Evolutionary conservation across 2,329 filamentous ascomycete species (phyloP), one percentile per base, ranked within the genome.

Genomic region (Fusarium sp.): DNA sequence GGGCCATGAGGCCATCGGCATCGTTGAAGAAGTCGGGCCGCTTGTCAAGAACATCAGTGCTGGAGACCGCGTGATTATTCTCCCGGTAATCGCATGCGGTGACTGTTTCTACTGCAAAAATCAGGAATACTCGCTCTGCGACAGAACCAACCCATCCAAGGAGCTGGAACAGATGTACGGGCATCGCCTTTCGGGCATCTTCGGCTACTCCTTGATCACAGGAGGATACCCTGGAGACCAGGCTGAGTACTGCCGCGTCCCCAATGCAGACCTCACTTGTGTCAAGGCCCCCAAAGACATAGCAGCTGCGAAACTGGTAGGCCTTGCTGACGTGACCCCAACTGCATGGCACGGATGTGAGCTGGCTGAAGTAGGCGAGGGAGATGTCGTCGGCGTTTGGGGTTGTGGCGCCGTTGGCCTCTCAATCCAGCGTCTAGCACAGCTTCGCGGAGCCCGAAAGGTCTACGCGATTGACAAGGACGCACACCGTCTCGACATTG

Each of bases 381-480:
- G 28, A 4, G 53, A 56, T 23, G 53, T 53, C 21, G 53, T 56
- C 3, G 53, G 53, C 5, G 53, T 56, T 3, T 56, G 47, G 53
- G 53, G 53, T 0, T 56, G 53, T 7, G 53, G 53, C 4, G 38
- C 53, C 1, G 47, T 56, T 2, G 47, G 53, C 2, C 53, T 56
- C 9, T 56, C 53, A 1, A 56, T 56, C 14, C 47, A 56, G 26
- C 53, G 53, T 23, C 19, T 56, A 0, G 53, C 53, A 4, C 53
- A 56, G 38, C 21, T 56, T 6, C 47, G 53, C 3, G 53, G 47
- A 4, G 47, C 53, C 0, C 23, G 28, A 11, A 56, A 53, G 47
- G 53, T 56, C 3, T 53, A 56, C 15, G 53, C 47, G 4, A 19
- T 56, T 7, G 53, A 56, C 21, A 56, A 56, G n/a, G 53, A 56